These are phyloP conservation scores for Styphnolobium japonicum DNA, from an alignment of 306 rosid genomes.

Conservation along the genomic window DNA sequence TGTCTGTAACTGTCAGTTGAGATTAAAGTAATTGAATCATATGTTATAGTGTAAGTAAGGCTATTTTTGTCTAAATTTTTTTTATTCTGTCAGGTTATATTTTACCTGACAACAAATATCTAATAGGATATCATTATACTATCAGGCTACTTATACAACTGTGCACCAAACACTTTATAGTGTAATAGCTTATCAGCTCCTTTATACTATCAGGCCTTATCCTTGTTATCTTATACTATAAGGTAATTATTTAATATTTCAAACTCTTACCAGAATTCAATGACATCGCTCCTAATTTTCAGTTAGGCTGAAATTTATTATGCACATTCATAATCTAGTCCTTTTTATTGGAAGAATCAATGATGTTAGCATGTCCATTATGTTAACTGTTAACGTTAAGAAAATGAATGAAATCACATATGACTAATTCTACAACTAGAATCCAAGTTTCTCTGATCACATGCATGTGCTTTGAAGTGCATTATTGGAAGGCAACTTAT, in stretches of 20 bases:
- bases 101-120: neutral
- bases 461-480: constrained; percentile 16
- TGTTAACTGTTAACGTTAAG: neutral
- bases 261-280: neutral
- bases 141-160: neutral
- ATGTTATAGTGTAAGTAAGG: neutral
- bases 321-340: neutral
- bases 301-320: neutral
- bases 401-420: neutral
- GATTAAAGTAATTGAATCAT: neutral
- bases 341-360: neutral
- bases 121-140: neutral
- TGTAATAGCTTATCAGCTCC: neutral
- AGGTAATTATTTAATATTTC: neutral
- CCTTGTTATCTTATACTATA: too few species aligned
- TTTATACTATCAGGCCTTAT: neutral
- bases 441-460: neutral
- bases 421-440: neutral
- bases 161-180: neutral
- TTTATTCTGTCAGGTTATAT: neutral
- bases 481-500: neutral
- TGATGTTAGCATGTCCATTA: neutral
- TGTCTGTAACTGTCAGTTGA: neutral
- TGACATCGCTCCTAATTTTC: neutral
- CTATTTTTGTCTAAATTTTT: neutral